Evolutionary conservation across 1,284 basidiomycete genomes (phyloP), one percentile per base, ranked within the genome.

Genomic region (Cryptococcus jaspeensis): DNA sequence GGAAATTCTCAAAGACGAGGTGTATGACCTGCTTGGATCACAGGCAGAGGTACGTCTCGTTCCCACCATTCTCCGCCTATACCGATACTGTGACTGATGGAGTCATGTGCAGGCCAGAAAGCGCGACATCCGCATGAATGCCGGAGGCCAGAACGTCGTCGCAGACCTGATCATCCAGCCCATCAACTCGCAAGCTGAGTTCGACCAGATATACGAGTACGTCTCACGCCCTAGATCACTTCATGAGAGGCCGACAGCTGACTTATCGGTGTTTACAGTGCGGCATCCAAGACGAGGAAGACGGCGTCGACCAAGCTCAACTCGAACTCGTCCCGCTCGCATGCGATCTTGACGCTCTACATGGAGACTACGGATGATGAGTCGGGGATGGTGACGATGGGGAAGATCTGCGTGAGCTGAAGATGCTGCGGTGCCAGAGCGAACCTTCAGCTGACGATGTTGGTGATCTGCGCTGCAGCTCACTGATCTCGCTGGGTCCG

Each of bases 1-100:
- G 60, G 90, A 91, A 70, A 89, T 91, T 43, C 89, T 91, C 76
- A 89, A 89, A 66, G 89, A 92, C 64, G 88, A 91, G 57, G 86
- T 88, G 1, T 91, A 88, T 67, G 89, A 92, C 68, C 81, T 92
- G 4, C 81, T 92, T 3, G 86, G 61, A 50, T 44, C 50, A 38
- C 58, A 48, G 28, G 44, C 45, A 39, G 53, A 62, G 42, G 88
- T 87, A 64, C 36, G 82, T 79, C 15, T 13, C 25, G 23, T 9
- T 53, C 28, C 20, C 28, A 53, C 32, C 23, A 56, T 55, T 22
- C 56, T 25, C n/a, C n/a, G n/a, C n/a, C n/a, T n/a, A n/a, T 9
- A 37, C 43, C 18, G 35, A 18, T 40, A n/a, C 16, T 16, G 22
- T 50, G 52, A 48, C 28, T 48, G 37, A 58, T 13, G 20, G 42